A percentile compares a stretch with the other conserved stretches of the same genome.
phyloP scores from a whole-genome alignment of 495 filamentous ascomycete species.

The Lichenothelia convexa region DNA sequence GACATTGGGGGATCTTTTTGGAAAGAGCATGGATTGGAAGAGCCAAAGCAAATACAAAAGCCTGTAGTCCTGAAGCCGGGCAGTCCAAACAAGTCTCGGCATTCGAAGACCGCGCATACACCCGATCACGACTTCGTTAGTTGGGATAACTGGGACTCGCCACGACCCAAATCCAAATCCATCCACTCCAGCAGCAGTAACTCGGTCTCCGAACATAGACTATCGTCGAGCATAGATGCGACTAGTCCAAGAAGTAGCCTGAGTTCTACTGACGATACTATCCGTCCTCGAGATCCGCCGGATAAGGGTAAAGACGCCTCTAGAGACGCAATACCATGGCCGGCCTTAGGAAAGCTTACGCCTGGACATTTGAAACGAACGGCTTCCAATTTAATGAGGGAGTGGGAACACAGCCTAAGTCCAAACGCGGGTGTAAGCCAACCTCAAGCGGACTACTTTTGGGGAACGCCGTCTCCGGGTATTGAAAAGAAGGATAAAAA shows the following conservation, averaged over 20 bases:
- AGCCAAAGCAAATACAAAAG: conserved; percentile 8
- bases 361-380: conserved; percentile 49
- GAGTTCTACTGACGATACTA: background rate
- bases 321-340: conserved; percentile 50
- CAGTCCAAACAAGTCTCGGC: conserved; percentile 12
- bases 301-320: background rate
- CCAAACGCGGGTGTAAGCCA: too few relatives aligned
- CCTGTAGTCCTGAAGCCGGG: conserved; percentile 9
- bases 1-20: conserved; percentile 19
- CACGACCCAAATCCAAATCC: conserved; percentile 10
- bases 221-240: conserved; percentile 9
- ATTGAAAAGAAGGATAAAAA: background rate
- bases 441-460: too few relatives aligned
- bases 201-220: conserved; percentile 11
- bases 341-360: conserved; percentile 41
- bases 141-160: conserved; percentile 20
- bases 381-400: conserved; percentile 56
- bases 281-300: background rate
- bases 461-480: background rate
- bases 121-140: conserved; percentile 4
- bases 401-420: conserved; percentile 49
- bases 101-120: conserved; percentile 1
- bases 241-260: conserved; percentile 10
- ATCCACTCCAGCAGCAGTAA: conserved; percentile 5
- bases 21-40: conserved; percentile 17